Evolutionary conservation across 805 yeast genomes (phyloP), one percentile per base, ranked within the genome.

Genomic region (Saccharomyces kudriavzevii): DNA sequence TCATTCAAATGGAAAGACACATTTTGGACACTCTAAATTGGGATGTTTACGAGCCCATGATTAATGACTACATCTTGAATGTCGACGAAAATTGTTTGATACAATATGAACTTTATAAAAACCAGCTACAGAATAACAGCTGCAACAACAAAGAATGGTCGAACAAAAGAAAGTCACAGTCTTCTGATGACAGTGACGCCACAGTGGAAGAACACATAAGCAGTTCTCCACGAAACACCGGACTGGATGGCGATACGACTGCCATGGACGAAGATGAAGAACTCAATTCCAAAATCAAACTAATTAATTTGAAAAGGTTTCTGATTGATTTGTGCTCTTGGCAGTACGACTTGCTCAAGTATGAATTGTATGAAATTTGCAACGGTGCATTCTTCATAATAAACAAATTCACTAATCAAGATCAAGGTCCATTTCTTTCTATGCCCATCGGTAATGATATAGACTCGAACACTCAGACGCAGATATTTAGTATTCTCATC

Each of bases 1-100:
- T 81, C 60, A 70, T 76, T 50, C 90, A 85, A 68, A 87, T 86
- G 90, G 94, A 86, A 69, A 73, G 79, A 58, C 91, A 86, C 62
- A 81, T 84, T 54, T 74, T 84, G 65, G 74, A 78, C 57, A 86
- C 86, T 4, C 77, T 89, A 62, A 83, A 79, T 57, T 88, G 88
- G 96, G 74, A 75, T 27, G 72, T 88, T 50, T 79, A 78, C 47
- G 87, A 82, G 56, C 88, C 94, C 1, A 77, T 78, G 55, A 63
- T 77, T 45, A 74, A 72, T 52, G 76, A 78, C 53, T 83, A 77
- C 71, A 62, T 71, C 30, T 60, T 74, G 52, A 69, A 70, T 52
- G 69, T 69, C 47, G 71, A 71, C 52, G 77, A 74, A 54, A 71
- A 59, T 74, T 80, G 71, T 67, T 67, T 65, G 57, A 68, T 66